Conservation (phyloP, 108 stramenopile genomes). For the Discostella stelligeroides region DNA sequence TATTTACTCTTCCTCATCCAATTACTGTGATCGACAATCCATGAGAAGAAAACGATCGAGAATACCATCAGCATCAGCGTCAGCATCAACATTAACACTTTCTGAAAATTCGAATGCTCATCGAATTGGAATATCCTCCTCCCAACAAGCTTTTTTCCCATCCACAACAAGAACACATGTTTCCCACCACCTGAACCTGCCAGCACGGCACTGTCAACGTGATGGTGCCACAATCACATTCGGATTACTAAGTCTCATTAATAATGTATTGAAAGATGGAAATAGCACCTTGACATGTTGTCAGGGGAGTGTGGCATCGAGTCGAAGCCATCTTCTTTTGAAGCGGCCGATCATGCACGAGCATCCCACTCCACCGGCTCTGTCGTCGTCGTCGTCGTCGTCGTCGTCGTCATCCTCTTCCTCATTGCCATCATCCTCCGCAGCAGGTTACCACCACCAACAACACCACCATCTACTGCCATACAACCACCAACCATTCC, state of each 20-base stretch:
- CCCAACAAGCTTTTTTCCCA: too few relatives aligned
- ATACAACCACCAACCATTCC: conserved; percentile 33
- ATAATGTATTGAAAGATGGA: background rate
- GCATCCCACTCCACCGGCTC: too few relatives aligned
- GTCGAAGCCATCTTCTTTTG: background rate
- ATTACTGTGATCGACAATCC: background rate
- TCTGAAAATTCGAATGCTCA: too few relatives aligned
- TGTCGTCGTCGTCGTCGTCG: background rate
- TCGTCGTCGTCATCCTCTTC: background rate
- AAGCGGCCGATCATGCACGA: background rate
- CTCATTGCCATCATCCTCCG: conserved; percentile 5
- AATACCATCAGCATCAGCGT: background rate
- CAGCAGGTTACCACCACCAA: conserved; percentile 7
- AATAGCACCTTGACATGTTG: conserved; percentile 12
- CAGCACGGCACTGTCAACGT: background rate
- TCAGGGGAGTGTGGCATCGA: background rate
- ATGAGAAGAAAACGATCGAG: background rate
- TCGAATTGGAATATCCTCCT: too few relatives aligned
- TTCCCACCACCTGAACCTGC: conserved; percentile 4
- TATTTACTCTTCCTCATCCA: background rate
- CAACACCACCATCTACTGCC: conserved; percentile 24
- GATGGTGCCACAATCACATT: conserved; percentile 27
- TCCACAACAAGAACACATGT: background rate
- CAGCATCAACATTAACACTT: too few relatives aligned
- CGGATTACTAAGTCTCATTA: conserved; percentile 13